Base-by-base conservation (phyloP, 176 grass and related monocot species). In the Lolium multiflorum region DNA sequence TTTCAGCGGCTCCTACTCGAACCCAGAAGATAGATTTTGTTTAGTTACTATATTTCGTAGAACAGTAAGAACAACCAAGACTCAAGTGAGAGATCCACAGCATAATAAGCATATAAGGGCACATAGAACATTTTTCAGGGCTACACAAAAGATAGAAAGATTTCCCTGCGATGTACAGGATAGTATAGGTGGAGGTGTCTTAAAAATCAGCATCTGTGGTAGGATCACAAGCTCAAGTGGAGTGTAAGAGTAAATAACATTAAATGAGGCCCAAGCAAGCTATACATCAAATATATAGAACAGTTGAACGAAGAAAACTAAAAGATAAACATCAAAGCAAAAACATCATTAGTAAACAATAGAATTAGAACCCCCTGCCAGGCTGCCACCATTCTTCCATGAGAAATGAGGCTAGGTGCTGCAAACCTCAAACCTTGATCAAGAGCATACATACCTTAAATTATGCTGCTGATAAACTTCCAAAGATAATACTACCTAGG, bases 51-150 rank as follows among this genome's bases (percentile, higher is more conserved):
- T 31, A 18, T 76, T 11, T 35, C 25, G 47, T 56, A 26, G 46
- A 39, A 59, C 46, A 81, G 57, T 26, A 54, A 39, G 31, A 38
- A 31, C 56, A 81, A 89, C 16, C 13, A 71, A 43, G 52, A 61
- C 71, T 68, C 22, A 78, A 58, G 38, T 50, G 76, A 50, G 37
- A 66, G 51, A 71, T n/a, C 76, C 77, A 60, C 37, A 63, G 1
- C 22, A 26, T 26, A n/a, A 9, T 58, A 80, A 46, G 37, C 44
- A 84, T 77, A 90, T 60, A 24, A 67, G 25, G 11, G 65, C 12
- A 62, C 9, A 67, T 16, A 73, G 48, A n/a, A 20, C 2, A 71
- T 4, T 80, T 25, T 64, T 26, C 48, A 82, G n/a, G n/a, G 74
- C 43, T 59, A 3, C 21, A 61, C 1, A 74, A 18, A 51, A 43